Base-by-base conservation (phyloP, 2,329 filamentous ascomycete genomes). In the Fusarium sacchari region DNA sequence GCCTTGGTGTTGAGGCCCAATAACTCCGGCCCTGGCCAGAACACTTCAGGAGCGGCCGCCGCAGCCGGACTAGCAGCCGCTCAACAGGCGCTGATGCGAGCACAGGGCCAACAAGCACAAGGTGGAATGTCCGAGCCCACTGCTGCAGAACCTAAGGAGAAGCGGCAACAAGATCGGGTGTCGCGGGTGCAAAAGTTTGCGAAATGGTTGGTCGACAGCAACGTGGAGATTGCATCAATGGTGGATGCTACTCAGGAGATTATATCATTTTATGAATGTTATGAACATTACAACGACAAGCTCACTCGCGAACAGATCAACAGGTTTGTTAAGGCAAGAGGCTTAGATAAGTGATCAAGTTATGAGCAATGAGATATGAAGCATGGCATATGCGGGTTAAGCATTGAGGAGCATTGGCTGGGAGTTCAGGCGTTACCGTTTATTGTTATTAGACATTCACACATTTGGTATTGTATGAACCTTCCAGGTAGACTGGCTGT, bases 161-260 rank as follows among this genome's bases (percentile, higher is more conserved):
- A 85, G 75, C 83, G 83, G 60, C 85, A 84, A 64, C 89, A 89
- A 75, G 86, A 84, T 34, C 85, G 90, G 60, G 86, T 93, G 53
- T 87, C 89, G 58, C 91, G 92, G 74, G 87, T 97, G 44, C 88
- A 90, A 77, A 84, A 87, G 39, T 90, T 89, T 67, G 89, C 94
- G 15, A 89, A 90, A 44, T 98, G 95, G 92, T 86, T 97, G 64
- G 93, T 95, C 2, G 94, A 97, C 79, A 96, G 94, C 77, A 92
- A 90, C 64, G 90, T 97, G 47, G 94, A 97, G 77, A 93, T 97
- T 78, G 90, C 94, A 73, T 92, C 91, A 37, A 92, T 97, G 81
- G 92, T 97, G 57, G 94, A 97, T 82, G 94, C 93, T 78, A 96
- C 94, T 1, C 95, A 98, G 82, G 95, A 97, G 83, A 88, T 97